phyloP scores from a whole-genome alignment of 129 eudicot species.

The Kitagawia praeruptora region DNA sequence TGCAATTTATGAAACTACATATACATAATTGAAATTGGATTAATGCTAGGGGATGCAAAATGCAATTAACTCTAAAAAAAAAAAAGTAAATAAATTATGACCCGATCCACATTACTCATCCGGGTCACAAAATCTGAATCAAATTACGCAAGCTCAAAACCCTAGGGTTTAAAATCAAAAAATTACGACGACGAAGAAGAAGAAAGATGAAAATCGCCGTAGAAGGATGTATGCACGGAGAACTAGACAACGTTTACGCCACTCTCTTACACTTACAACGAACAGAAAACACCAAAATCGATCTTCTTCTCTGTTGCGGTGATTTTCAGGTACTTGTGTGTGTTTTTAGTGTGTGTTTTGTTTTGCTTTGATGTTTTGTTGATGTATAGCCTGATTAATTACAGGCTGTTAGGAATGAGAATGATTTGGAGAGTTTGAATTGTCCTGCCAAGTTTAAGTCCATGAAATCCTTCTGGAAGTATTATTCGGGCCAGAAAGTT shows the following conservation, averaged over 20 bases:
- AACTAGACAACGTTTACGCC: slow-evolving; percentile 76
- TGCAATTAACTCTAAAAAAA: too few species aligned
- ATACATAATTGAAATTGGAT: too few species aligned
- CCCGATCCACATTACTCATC: background rate
- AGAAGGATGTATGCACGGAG: slow-evolving; percentile 99
- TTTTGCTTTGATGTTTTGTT: background rate
- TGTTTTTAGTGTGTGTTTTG: background rate
- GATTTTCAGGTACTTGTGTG: slow-evolving; percentile 64
- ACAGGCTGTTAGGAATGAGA: slow-evolving; percentile 90
- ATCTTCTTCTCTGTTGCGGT: slow-evolving; percentile 89
- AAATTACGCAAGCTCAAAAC: background rate
- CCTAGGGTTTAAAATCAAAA: background rate
- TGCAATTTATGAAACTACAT: too few species aligned
- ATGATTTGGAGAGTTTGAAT: slow-evolving; percentile 73
- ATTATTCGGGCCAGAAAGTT: slow-evolving; percentile 78
- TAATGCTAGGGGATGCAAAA: too few species aligned
- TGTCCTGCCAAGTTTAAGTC: slow-evolving; percentile 55
- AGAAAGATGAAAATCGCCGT: slow-evolving; percentile 70
- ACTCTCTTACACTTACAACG: slow-evolving; percentile 66
- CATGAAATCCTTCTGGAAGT: slow-evolving; percentile 91
- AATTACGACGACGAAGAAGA: background rate
- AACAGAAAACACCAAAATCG: slow-evolving; percentile 56
- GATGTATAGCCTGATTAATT: background rate
- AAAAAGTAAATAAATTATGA: too few species aligned
- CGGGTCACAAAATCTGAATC: background rate